These are phyloP conservation scores for Anisogramma anomala DNA, from an alignment of 2,329 filamentous ascomycete species.

Conservation along the genomic window DNA sequence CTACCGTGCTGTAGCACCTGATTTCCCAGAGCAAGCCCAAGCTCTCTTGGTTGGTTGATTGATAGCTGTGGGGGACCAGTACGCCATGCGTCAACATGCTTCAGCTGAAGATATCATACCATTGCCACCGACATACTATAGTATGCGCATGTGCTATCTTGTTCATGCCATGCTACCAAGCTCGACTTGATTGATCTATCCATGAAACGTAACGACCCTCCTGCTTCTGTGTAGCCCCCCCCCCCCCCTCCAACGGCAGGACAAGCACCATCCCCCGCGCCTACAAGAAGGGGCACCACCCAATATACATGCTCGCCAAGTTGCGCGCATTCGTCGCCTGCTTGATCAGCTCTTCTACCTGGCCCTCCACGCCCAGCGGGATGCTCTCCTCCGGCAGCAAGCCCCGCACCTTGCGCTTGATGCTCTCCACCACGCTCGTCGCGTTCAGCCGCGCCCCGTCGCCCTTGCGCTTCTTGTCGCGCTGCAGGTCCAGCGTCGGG, in stretches of 20 bases:
- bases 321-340: conserved; percentile 73
- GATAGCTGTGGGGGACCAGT: too few species aligned
- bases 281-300: conserved; percentile 61
- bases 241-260: background rate
- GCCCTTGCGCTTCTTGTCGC: conserved; percentile 49
- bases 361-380: conserved; percentile 85
- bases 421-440: conserved; percentile 75
- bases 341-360: conserved; percentile 89
- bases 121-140: too few species aligned
- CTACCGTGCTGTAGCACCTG: too few species aligned
- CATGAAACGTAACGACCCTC: too few species aligned
- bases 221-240: too few species aligned
- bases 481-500: conserved; percentile 82
- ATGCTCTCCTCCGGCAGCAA: conserved; percentile 79
- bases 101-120: too few species aligned
- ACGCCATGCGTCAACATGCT: too few species aligned
- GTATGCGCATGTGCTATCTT: too few species aligned
- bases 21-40: too few species aligned
- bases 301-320: conserved; percentile 90
- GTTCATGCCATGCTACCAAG: too few species aligned
- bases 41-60: too few species aligned
- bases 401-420: conserved; percentile 75
- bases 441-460: conserved; percentile 41
- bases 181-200: too few species aligned
- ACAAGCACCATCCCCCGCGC: background rate